Percentiles rank a stretch among this genome's conserved stretches.
Evolutionary conservation across 2,329 filamentous ascomycete species (phyloP).

Genomic region (Leptographium procerum): DNA sequence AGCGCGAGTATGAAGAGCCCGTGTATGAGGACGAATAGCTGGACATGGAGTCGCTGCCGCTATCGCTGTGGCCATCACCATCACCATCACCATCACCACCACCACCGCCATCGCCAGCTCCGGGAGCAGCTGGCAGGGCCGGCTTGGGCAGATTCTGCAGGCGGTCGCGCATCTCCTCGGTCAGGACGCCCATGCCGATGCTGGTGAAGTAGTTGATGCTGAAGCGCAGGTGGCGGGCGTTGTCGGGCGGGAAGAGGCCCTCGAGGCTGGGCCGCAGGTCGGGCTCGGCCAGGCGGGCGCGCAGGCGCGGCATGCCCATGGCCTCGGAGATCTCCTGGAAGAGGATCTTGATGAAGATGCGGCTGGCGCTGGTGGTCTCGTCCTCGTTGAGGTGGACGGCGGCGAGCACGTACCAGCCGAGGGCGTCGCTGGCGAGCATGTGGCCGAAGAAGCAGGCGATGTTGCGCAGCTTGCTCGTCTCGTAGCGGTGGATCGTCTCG

Average conservation of each 20-base stretch:
- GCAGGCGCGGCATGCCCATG: slow-evolving; percentile 70
- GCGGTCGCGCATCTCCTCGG: slow-evolving; percentile 87
- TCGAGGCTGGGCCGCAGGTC: slow-evolving; percentile 61
- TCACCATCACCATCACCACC: neutral
- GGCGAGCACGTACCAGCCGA: slow-evolving; percentile 84
- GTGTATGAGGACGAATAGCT: slow-evolving; percentile 68
- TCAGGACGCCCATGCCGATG: slow-evolving; percentile 89
- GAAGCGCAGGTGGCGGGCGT: slow-evolving; percentile 83
- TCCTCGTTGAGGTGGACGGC: slow-evolving; percentile 88
- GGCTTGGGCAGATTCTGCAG: slow-evolving; percentile 86
- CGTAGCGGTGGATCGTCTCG: slow-evolving; percentile 92
- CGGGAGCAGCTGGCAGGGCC: slow-evolving; percentile 55
- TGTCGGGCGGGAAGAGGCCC: slow-evolving; percentile 78
- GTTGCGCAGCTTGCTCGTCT: slow-evolving; percentile 89
- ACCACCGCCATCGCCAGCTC: slow-evolving; percentile 22
- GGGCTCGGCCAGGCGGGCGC: slow-evolving; percentile 62
- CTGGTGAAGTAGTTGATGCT: slow-evolving; percentile 99
- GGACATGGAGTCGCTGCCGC: slow-evolving; percentile 61
- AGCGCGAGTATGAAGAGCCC: slow-evolving; percentile 45
- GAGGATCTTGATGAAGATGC: slow-evolving; percentile 97
- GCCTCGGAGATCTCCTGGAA: slow-evolving; percentile 87
- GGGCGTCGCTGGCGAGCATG: slow-evolving; percentile 73
- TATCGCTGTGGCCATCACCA: slow-evolving; percentile 3
- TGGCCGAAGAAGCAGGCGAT: slow-evolving; percentile 93
- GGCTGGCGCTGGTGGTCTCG: slow-evolving; percentile 88